Conservation (phyloP, 1,284 basidiomycete species). For the Cutaneotrichosporon sp. region DNA sequence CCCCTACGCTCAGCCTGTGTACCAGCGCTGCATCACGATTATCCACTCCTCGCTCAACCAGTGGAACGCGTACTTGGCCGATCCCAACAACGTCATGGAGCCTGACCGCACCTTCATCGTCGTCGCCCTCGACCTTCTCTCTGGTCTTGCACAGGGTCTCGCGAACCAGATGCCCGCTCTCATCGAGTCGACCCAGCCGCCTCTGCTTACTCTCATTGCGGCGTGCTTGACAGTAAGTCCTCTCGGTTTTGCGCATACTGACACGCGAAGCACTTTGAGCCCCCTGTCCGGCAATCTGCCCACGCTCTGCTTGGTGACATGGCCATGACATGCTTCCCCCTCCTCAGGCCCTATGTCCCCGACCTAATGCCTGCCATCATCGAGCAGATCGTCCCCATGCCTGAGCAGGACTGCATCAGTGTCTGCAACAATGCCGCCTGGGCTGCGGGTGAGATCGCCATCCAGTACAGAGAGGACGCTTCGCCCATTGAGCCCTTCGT, state of each 20-base stretch:
- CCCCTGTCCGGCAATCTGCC: slow-evolving; percentile 90
- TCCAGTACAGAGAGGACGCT: slow-evolving; percentile 60
- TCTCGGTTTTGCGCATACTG: neutral
- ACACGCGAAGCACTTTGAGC: slow-evolving; percentile 69
- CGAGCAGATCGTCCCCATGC: slow-evolving; percentile 66
- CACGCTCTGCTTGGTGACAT: slow-evolving; percentile 96
- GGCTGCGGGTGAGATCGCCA: slow-evolving; percentile 95
- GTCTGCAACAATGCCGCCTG: slow-evolving; percentile 99
- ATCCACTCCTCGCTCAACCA: slow-evolving; percentile 75
- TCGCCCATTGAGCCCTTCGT: slow-evolving; percentile 75
- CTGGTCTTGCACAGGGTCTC: slow-evolving; percentile 91
- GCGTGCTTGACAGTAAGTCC: slow-evolving; percentile 69
- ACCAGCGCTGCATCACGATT: slow-evolving; percentile 82
- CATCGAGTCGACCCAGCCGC: slow-evolving; percentile 65
- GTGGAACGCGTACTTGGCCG: slow-evolving; percentile 60
- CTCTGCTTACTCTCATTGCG: slow-evolving; percentile 70
- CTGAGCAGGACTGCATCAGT: slow-evolving; percentile 66
- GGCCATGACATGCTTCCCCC: slow-evolving; percentile 79
- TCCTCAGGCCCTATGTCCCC: slow-evolving; percentile 78
- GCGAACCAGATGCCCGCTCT: slow-evolving; percentile 69
- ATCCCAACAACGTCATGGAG: slow-evolving; percentile 75
- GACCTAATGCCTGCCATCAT: slow-evolving; percentile 87
- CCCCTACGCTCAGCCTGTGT: slow-evolving; percentile 85
- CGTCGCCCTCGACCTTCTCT: slow-evolving; percentile 89
- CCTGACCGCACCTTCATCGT: slow-evolving; percentile 95